phyloP scores from a whole-genome alignment of 495 filamentous ascomycete genomes.

The Podospora conica region DNA sequence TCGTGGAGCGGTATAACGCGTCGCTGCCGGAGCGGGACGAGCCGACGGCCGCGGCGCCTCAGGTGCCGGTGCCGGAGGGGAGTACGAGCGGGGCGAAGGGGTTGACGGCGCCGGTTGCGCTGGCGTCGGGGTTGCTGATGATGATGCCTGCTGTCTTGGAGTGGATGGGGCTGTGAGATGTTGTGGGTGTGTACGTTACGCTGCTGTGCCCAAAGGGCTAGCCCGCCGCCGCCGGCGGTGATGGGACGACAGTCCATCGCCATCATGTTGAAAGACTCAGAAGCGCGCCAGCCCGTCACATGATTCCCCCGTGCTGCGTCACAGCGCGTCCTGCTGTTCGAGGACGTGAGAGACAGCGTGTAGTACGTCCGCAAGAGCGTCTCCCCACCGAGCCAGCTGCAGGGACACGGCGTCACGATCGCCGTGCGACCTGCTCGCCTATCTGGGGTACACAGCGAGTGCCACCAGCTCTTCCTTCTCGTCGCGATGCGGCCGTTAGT shows the following conservation, averaged over 20 bases:
- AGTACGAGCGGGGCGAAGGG: neutral
- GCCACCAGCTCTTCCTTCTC: neutral
- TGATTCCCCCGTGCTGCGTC: neutral
- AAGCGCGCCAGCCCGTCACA: neutral
- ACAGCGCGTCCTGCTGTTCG: neutral
- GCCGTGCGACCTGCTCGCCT: neutral
- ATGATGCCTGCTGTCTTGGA: neutral
- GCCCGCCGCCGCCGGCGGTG: too few species aligned
- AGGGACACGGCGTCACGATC: neutral
- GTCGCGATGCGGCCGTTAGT: neutral
- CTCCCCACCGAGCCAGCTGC: neutral
- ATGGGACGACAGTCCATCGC: too few species aligned
- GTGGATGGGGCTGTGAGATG: neutral
- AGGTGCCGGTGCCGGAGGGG: neutral
- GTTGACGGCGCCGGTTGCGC: neutral
- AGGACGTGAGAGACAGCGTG: neutral
- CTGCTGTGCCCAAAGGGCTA: too few species aligned
- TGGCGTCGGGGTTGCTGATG: neutral
- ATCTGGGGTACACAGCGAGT: neutral
- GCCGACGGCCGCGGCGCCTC: neutral
- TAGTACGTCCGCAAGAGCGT: neutral
- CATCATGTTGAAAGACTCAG: neutral
- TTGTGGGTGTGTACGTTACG: too few species aligned
- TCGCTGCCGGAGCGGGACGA: neutral
- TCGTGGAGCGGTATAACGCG: conserved; percentile 18